phyloP scores from a whole-genome alignment of 495 filamentous ascomycete genomes.

The Bathelium albidoporum region DNA sequence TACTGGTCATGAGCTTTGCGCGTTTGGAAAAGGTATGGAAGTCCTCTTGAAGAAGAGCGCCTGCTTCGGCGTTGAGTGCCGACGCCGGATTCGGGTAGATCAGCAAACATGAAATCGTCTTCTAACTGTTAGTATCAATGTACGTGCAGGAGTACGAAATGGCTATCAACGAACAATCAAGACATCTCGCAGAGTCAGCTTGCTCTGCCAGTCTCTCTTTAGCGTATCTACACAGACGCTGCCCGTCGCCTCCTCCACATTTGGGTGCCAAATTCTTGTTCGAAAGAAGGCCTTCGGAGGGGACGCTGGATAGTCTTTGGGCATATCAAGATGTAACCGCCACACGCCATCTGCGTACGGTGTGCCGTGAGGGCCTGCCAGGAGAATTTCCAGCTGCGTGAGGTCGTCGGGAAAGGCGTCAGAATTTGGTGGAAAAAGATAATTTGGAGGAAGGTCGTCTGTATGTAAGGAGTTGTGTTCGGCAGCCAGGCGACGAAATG shows the following conservation, averaged over 20 bases:
- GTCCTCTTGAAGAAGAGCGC: conserved; percentile 51
- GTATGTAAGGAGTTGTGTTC: conserved; percentile 54
- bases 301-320: conserved; percentile 50
- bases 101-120: conserved; percentile 62
- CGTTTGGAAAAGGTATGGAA: conserved; percentile 50
- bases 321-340: conserved; percentile 54
- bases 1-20: conserved; percentile 56
- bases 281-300: conserved; percentile 59
- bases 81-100: conserved; percentile 64
- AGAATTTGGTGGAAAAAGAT: conserved; percentile 45
- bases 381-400: conserved; percentile 47
- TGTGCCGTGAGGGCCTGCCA: conserved; percentile 54
- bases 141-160: conserved; percentile 5
- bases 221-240: conserved; percentile 63
- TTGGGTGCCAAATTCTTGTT: conserved; percentile 64
- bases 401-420: conserved; percentile 41
- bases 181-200: conserved; percentile 52
- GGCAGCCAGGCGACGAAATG: conserved; percentile 52
- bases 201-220: conserved; percentile 57
- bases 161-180: conserved; percentile 39
- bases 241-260: conserved; percentile 56
- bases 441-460: conserved; percentile 53
- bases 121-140: neutral
- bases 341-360: conserved; percentile 52
- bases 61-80: conserved; percentile 56